Evolutionary conservation across 768 basidiomycete species (phyloP).

Genomic region (Agaricus subrufescens): DNA sequence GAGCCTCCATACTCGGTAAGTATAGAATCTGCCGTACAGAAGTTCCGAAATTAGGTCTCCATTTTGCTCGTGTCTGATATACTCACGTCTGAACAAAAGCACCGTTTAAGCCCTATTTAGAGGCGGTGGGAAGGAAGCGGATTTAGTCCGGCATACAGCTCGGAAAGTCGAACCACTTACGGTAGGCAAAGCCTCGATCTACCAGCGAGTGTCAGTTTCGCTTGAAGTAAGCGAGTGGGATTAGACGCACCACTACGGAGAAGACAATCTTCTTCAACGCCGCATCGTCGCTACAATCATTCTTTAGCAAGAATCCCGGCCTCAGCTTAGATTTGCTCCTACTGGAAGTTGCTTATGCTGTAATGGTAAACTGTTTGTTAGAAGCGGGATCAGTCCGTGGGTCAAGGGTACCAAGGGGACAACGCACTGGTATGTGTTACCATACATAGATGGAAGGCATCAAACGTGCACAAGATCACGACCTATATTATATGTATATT

Average conservation of each 20-base stretch:
- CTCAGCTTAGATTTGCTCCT: slow-evolving; percentile 8
- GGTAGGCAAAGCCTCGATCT: slow-evolving; percentile 45
- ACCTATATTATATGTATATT: slow-evolving; percentile 10
- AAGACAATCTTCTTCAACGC: slow-evolving; percentile 11
- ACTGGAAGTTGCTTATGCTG: slow-evolving; percentile 38
- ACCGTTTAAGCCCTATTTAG: slow-evolving; percentile 41
- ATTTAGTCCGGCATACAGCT: neutral
- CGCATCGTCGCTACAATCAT: slow-evolving; percentile 7
- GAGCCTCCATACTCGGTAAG: slow-evolving; percentile 42
- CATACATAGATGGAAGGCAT: slow-evolving; percentile 42
- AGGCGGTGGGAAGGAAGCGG: neutral
- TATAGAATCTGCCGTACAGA: slow-evolving; percentile 35
- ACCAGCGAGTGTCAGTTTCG: neutral
- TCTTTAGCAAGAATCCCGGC: neutral
- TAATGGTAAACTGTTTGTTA: slow-evolving; percentile 39
- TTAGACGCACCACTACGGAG: slow-evolving; percentile 5
- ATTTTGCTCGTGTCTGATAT: neutral
- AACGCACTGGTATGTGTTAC: slow-evolving; percentile 42
- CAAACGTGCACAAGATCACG: slow-evolving; percentile 30
- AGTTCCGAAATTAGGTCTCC: neutral
- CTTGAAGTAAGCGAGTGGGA: neutral
- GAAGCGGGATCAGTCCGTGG: neutral
- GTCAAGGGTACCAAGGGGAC: neutral
- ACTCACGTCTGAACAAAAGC: slow-evolving; percentile 47
- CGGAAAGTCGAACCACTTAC: slow-evolving; percentile 20